Evolutionary conservation across 441 rosid species (phyloP), one percentile per base, ranked within the genome.

Genomic region (Populus hybrid): DNA sequence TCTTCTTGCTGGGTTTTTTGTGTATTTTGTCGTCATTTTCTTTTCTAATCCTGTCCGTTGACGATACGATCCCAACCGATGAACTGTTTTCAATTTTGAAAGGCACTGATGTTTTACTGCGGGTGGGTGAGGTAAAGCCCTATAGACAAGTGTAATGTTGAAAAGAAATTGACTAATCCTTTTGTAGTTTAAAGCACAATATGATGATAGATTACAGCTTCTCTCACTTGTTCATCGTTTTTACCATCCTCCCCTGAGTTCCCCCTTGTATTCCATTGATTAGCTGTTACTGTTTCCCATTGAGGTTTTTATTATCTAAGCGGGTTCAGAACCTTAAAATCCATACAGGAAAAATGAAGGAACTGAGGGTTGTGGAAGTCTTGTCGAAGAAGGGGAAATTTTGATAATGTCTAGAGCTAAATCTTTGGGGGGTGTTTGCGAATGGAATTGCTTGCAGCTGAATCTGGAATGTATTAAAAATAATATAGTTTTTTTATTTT

Each of bases 1-100:
- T 78, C 98, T 96, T 65, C 84, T 92, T 0, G 94, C 98, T 11
- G 99, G 98, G 38, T 92, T 94, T 79, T 19, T 94, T 0, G 98
- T 94, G 40, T 96, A 96, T 73, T 96, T 96, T 18, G 76, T 83
- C 35, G 98, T 94, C 77, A 92, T 92, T 79, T 94, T 91, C 91
- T 96, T 92, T 87, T 85, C 99, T 21, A 88, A 92, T 81, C 98
- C 97, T 24, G 86, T 89, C 59, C 97, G 94, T 42, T 92, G 88
- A 91, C 70, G 38, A 50, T 23, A 91, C 74, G 28, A 50, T 23
- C 9, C 68, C 35, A 59, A 9, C 68, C 2, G 1, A 21, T 1
- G 34, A 5, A 7, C 21, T 21, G 4, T 53, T 0, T 9, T 21
- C 1, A 69, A 6, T 53, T 65, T 67, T 57, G 34, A 9, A 9